phyloP scores from a whole-genome alignment of 306 rosid genomes.

The Delonix regia region DNA sequence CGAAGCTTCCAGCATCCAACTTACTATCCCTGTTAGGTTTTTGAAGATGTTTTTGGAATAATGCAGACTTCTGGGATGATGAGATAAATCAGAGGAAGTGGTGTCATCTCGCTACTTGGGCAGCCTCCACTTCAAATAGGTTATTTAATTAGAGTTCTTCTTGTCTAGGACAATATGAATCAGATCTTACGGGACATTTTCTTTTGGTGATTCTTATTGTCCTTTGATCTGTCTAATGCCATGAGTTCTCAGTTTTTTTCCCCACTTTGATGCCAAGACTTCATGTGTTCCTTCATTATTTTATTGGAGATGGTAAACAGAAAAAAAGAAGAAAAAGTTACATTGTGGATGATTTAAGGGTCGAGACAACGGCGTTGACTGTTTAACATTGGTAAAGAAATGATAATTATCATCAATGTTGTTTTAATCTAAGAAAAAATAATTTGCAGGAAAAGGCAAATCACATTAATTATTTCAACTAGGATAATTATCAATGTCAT shows the following conservation, averaged over 20 bases:
- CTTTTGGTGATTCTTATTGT: background rate
- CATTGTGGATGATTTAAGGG: background rate
- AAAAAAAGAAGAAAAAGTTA: no score
- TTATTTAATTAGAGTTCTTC: background rate
- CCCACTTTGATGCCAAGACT: background rate
- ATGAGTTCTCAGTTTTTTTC: background rate
- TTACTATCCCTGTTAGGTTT: background rate
- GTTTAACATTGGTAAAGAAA: no score
- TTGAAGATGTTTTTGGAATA: slow-evolving; percentile 5
- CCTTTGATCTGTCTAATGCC: background rate
- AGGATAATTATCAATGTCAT: no score
- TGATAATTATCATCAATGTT: no score
- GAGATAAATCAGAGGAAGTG: background rate
- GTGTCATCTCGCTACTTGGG: background rate
- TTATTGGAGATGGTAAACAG: background rate
- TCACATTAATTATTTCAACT: no score
- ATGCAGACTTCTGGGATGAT: background rate
- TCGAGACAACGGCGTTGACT: background rate
- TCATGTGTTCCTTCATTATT: background rate
- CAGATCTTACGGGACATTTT: background rate
- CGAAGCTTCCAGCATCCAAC: slow-evolving; percentile 13
- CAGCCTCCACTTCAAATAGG: background rate
- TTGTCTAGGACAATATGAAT: background rate
- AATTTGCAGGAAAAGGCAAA: no score
- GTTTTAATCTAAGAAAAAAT: background rate